These are phyloP conservation scores for Trichoderma lentiforme DNA, from an alignment of 2,329 filamentous ascomycete species.

Conservation along the genomic window DNA sequence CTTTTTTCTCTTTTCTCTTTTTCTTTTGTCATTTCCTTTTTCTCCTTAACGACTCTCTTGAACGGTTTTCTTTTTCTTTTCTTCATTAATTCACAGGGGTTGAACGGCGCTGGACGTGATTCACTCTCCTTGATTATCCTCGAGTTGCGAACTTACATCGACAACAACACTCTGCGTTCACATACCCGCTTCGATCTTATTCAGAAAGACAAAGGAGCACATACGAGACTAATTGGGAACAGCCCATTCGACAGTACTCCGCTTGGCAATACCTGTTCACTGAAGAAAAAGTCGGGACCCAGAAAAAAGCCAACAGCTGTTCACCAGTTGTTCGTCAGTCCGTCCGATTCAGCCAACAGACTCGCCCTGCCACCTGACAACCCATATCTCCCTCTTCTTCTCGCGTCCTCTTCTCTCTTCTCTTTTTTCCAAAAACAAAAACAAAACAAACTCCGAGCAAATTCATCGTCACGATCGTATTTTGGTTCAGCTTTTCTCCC, in stretches of 20 bases:
- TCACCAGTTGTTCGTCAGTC: not conserved
- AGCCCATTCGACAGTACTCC: not conserved
- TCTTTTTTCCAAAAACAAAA: not conserved
- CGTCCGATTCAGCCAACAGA: not conserved
- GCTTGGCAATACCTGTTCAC: not conserved
- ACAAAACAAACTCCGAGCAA: not conserved
- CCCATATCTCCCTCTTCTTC: not conserved
- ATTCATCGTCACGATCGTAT: constrained; percentile 3
- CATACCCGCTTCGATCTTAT: not conserved
- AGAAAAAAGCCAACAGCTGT: not conserved
- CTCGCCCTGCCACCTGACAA: constrained; percentile 13
- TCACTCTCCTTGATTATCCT: constrained; percentile 11
- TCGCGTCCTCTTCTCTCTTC: not conserved
- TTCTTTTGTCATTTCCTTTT: not conserved
- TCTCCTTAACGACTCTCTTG: not conserved
- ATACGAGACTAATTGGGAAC: not conserved
- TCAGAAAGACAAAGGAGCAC: not conserved
- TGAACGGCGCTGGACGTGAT: constrained; percentile 21
- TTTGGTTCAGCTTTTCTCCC: constrained; percentile 17
- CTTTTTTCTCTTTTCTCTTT: not conserved
- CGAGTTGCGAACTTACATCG: not conserved
- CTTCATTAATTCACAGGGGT: constrained; percentile 5
- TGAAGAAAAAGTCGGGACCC: not conserved
- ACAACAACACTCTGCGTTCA: not conserved
- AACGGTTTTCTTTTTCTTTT: not conserved